A percentile compares a stretch with the other conserved stretches of the same genome.
phyloP scores from a whole-genome alignment of 805 yeast species.

The Candida cerambycidarum region DNA sequence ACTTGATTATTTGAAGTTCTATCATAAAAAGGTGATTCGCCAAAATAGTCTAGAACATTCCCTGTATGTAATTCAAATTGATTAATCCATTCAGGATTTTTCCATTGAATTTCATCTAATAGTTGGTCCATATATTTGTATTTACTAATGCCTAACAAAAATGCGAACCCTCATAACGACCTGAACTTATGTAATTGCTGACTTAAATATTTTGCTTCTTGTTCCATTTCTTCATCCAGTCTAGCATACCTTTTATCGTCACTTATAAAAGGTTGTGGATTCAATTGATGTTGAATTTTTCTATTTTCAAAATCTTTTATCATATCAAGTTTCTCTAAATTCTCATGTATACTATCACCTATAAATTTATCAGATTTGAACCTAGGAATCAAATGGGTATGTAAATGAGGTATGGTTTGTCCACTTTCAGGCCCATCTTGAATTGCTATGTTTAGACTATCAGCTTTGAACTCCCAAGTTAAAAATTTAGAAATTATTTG shows the following conservation, averaged over 20 bases:
- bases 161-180: neutral
- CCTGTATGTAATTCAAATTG: constrained; percentile 81
- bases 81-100: constrained; percentile 96
- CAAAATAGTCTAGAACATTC: constrained; percentile 88
- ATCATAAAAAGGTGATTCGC: constrained; percentile 94
- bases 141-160: constrained; percentile 1
- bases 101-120: constrained; percentile 92
- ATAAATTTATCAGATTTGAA: constrained; percentile 57
- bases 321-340: constrained; percentile 57
- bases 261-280: constrained; percentile 26
- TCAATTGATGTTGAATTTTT: constrained; percentile 23
- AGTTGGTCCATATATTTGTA: constrained; percentile 6
- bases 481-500: constrained; percentile 72
- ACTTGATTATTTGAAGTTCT: constrained; percentile 93
- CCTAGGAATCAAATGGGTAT: constrained; percentile 91
- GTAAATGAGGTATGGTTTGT: constrained; percentile 93
- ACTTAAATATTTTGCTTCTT: constrained; percentile 61
- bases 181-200: constrained; percentile 31
- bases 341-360: constrained; percentile 65
- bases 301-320: constrained; percentile 29
- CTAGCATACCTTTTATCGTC: constrained; percentile 62
- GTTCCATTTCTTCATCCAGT: constrained; percentile 60
- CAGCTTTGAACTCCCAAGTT: constrained; percentile 67
- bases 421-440: constrained; percentile 98
- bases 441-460: constrained; percentile 83